phyloP scores from a whole-genome alignment of 1,139 yeast species.

The Debaryomyces nepalensis region DNA sequence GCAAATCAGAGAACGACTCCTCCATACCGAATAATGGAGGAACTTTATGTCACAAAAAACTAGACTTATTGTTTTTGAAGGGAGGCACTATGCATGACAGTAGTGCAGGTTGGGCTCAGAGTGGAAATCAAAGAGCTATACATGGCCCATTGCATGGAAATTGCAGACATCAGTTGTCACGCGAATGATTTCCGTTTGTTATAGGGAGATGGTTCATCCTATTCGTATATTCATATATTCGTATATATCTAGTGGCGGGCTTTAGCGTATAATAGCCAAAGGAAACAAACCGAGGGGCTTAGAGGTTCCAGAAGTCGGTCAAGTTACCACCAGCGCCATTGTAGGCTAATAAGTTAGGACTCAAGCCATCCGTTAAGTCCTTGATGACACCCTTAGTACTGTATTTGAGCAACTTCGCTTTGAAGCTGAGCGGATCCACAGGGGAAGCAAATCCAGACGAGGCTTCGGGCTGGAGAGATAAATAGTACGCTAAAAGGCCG shows the following conservation, averaged over 20 bases:
- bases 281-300: neutral
- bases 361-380: conserved; percentile 65
- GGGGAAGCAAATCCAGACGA: conserved; percentile 55
- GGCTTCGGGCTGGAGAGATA: conserved; percentile 46
- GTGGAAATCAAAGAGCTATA: no score
- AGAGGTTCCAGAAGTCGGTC: conserved; percentile 65
- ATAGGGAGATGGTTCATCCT: no score
- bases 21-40: no score
- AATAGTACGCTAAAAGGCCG: conserved; percentile 45
- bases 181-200: no score
- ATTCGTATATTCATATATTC: neutral
- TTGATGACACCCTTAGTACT: conserved; percentile 39
- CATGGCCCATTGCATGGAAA: no score
- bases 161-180: no score
- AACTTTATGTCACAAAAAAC: no score
- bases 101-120: no score
- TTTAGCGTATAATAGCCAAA: neutral
- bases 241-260: neutral
- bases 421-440: conserved; percentile 39
- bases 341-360: conserved; percentile 88
- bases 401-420: conserved; percentile 40
- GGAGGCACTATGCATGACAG: no score
- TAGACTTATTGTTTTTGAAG: no score
- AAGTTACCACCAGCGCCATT: conserved; percentile 92
- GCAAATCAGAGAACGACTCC: no score